Base-by-base conservation (phyloP, 331 rosid genomes). In the Quercus tomentella region DNA sequence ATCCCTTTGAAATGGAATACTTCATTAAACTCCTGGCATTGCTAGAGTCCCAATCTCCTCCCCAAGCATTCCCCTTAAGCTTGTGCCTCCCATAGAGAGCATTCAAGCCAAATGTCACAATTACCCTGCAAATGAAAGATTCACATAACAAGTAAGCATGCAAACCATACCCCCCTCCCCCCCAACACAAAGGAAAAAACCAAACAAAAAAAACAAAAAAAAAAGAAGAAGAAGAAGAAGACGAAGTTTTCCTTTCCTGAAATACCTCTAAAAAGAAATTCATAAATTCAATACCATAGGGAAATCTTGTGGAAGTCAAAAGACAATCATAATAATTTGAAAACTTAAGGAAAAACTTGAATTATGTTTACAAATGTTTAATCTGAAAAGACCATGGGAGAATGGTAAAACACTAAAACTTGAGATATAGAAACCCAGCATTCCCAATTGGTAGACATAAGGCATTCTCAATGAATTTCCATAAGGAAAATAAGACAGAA, bases 81-180 rank as follows among this genome's bases (percentile, higher is more conserved):
- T 58, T 76, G 85, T 84, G 96, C 77, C 97, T 94, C 85, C 98
- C 98, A 72, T 56, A 65, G 41, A 94, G 94, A 0, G 98, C 98
- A 82, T 94, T 94, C 90, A 94, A 84, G 82, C 98, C 87, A 86
- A 92, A 94, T 67, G 97, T 94, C 78, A 92, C 49, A 26, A 92
- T 30, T 67, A 87, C 88, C 84, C 98, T 94, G 90, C 82, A 88
- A 80, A 74, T 67, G 28, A 70, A 65, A 77, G 79, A 83, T 26
- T 37, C 56, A 74, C 31, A 45, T 43, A 61, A 68, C 43, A 31
- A 11, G 70, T 28, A 76, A 73, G 73, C 54, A 43, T 4, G 43
- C 31, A 65, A 77, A 28, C 26, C 70, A 74, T 18, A 49, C 17
- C 17, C 15, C 54, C 16, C 58, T 60, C 35, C 28, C 22, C 15